Percentiles rank a stretch among this genome's conserved stretches.
Conservation (phyloP, 768 basidiomycete genomes). For the Leccinum rimulosum region DNA sequence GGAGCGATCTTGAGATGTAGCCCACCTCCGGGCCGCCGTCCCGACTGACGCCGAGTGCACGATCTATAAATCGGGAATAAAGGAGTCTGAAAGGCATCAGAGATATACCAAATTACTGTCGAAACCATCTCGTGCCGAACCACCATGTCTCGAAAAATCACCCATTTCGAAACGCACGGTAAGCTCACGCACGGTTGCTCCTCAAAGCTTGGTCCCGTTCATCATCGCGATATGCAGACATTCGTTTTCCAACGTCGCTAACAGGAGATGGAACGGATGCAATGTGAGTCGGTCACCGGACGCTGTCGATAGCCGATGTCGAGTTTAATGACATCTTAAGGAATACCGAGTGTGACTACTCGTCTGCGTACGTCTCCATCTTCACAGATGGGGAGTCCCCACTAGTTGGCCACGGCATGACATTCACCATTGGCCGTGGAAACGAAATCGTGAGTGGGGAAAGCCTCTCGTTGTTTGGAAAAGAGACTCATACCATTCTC, state of each 20-base stretch:
- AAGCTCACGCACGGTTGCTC: slow-evolving; percentile 10
- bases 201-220: background rate
- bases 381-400: slow-evolving; percentile 60
- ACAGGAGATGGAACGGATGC: slow-evolving; percentile 93
- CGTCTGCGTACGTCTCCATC: slow-evolving; percentile 85
- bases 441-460: slow-evolving; percentile 77
- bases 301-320: background rate
- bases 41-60: slow-evolving; percentile 5
- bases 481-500: slow-evolving; percentile 3
- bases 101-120: background rate
- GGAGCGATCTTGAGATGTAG: background rate
- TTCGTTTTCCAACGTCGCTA: slow-evolving; percentile 89
- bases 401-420: slow-evolving; percentile 89
- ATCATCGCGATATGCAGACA: slow-evolving; percentile 46
- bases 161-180: slow-evolving; percentile 59
- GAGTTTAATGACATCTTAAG: slow-evolving; percentile 35
- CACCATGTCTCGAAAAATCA: slow-evolving; percentile 43
- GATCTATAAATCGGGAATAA: slow-evolving; percentile 1
- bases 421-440: slow-evolving; percentile 91
- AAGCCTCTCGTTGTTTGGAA: background rate
- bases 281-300: slow-evolving; percentile 51
- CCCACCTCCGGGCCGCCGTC: slow-evolving; percentile 11
- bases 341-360: slow-evolving; percentile 97
- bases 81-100: background rate
- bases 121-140: background rate